Evolutionary conservation across 2,329 filamentous ascomycete genomes (phyloP), one percentile per base, ranked within the genome.

Genomic region (Pezicula rhizophila): DNA sequence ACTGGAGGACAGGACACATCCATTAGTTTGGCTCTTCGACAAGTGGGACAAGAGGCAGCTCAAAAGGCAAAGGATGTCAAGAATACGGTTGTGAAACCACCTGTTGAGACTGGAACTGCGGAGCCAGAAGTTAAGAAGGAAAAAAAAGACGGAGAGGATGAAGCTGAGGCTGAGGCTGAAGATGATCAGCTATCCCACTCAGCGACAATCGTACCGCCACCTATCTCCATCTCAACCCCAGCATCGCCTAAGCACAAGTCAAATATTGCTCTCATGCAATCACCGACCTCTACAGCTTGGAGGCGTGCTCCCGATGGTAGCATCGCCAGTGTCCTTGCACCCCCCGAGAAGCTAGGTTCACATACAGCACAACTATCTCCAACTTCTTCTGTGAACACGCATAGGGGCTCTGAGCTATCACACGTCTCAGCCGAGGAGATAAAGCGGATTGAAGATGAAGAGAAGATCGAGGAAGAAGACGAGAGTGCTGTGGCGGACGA

Each of bases 11-110:
- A 54, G 40, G 55, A 41, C 48, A 58, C 49, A 51, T 54, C 60
- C 55, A 67, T 55, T 52, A 66, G 52, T 61, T 62, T 77, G 11
- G 74, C 78, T 2, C 66, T 78, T 43, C 70, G 71, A 54, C 78
- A 74, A 59, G 72, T 82, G 45, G 80, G 79, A 38, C 76, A 87
- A 59, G 84, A 89, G 63, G 82, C 78, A 43, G 82, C 81, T 0
- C 69, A 76, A 58, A 84, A 79, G 65, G 81, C 81, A 44, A 84
- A 84, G 68, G 73, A 82, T 57, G 68, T 76, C 56, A 74, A 74
- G 48, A 70, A 81, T 47, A 61, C 57, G 11, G 46, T 45, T 12
- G 42, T 52, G 3, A 45, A 59, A 42, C 52, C 52, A 14, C 49
- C 57, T n/a, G 50, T 33, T 37, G 56, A 50, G 25, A 50, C 54